Evolutionary conservation across 2,329 filamentous ascomycete species (phyloP), one percentile per base, ranked within the genome.

Genomic region (Escovopsis sp.): DNA sequence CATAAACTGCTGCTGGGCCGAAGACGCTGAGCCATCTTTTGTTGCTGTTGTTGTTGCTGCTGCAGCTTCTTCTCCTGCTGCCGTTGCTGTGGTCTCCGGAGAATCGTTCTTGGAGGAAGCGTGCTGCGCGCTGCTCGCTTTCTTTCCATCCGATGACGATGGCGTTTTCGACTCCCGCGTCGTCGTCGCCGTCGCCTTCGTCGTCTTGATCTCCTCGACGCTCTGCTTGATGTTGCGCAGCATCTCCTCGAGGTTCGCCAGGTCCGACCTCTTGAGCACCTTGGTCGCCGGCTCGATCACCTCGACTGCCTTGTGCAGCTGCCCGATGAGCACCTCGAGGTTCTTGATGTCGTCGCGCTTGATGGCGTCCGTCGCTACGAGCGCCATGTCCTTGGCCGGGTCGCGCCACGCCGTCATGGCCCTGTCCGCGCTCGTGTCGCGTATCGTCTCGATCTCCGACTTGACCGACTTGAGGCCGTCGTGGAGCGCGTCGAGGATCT

Each of bases 401-500:
- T 48, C 43, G 6, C 30, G 40, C 4, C 29, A 25, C 17, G 54
- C 39, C 2, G 48, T 42, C 15, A 79, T 60, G 3, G 74, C 70
- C 21, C 57, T 60, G 31, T 64, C 63, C 29, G 60, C 61, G 41
- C 50, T 58, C 29, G 56, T 59, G 17, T 79, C 73, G n/a, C 81
- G 80, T 27, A 94, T 65, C 15, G 68, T 67, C 38, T 86, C 80
- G 43, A 94, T 82, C 33, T 94, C 87, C 2, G 72, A 68, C 35
- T 77, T 76, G 13, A 96, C 68, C 27, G 69, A 70, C 30, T 80
- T 76, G 8, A 96, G 63, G 0, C 86, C 87, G n/a, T 76, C 70
- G 52, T 81, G 92, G 37, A 96, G 67, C 0, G 83, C 84, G 40
- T 94, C 83, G 1, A 94, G 66, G 35, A 94, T 87, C 56, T 94